Percentiles rank a stretch among this genome's conserved stretches.
phyloP scores from a whole-genome alignment of 1,284 basidiomycete genomes.

The Cutaneotrichosporon cyanovorans region DNA sequence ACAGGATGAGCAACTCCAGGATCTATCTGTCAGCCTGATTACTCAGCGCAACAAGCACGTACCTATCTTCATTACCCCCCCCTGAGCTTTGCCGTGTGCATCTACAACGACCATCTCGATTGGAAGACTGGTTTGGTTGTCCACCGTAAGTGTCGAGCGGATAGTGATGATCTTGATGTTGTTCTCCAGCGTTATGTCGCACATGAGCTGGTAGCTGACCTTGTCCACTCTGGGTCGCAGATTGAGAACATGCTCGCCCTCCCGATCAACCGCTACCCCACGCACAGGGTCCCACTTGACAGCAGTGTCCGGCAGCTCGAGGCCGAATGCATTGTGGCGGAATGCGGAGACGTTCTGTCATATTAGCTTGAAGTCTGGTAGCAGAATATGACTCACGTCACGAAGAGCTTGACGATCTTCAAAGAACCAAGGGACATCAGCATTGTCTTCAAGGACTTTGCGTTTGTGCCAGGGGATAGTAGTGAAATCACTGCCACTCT shows the following conservation, averaged over 20 bases:
- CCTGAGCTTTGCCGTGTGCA: conserved; percentile 69
- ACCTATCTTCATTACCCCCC: conserved; percentile 78
- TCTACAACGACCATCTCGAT: conserved; percentile 89
- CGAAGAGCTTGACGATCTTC: conserved; percentile 93
- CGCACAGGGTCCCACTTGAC: conserved; percentile 74
- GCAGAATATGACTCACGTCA: conserved; percentile 56
- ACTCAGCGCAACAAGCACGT: conserved; percentile 35
- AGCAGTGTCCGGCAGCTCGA: conserved; percentile 75
- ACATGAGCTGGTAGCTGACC: conserved; percentile 74
- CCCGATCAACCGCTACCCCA: conserved; percentile 84
- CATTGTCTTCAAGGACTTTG: conserved; percentile 56
- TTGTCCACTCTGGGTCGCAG: conserved; percentile 72
- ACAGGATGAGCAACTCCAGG: conserved; percentile 85
- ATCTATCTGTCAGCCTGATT: conserved; percentile 43
- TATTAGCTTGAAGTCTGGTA: conserved; percentile 46
- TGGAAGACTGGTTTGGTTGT: conserved; percentile 88
- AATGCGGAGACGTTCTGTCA: conserved; percentile 69
- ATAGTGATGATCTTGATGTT: conserved; percentile 95
- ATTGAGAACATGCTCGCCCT: conserved; percentile 85
- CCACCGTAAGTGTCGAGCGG: conserved; percentile 85
- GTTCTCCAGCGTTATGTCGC: conserved; percentile 82
- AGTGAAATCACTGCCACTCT: conserved; percentile 44
- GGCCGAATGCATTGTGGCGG: conserved; percentile 71
- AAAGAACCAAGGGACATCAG: conserved; percentile 89
- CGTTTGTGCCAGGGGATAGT: conserved; percentile 18